These are phyloP conservation scores for Xylaria nigripes DNA, from an alignment of 495 filamentous ascomycete species.

Conservation along the genomic window DNA sequence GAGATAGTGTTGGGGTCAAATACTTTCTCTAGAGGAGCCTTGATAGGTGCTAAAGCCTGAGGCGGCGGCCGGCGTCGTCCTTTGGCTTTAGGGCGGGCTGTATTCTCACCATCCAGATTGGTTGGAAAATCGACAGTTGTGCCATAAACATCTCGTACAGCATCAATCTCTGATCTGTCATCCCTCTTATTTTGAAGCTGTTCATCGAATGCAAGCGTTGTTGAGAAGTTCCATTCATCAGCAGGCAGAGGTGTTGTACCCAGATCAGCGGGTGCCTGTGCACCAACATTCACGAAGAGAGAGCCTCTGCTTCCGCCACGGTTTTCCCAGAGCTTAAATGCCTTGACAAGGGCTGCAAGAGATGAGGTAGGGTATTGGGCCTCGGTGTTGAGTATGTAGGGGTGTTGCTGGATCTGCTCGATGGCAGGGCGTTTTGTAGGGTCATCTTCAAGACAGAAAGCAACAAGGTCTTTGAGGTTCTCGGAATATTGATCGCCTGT, in stretches of 20 bases:
- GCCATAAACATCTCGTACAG: conserved; percentile 46
- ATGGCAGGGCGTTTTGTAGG: conserved; percentile 67
- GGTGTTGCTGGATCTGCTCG: conserved; percentile 55
- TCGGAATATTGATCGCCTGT: conserved; percentile 69
- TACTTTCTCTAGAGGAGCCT: conserved; percentile 45
- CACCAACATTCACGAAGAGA: conserved; percentile 69
- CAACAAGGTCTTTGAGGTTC: conserved; percentile 66
- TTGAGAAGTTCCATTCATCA: conserved; percentile 91
- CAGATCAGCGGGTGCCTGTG: conserved; percentile 46
- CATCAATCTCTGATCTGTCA: conserved; percentile 24
- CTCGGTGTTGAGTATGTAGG: conserved; percentile 53
- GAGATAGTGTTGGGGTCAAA: conserved; percentile 51
- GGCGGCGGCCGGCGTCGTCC: conserved; percentile 43
- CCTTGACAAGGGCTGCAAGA: conserved; percentile 65
- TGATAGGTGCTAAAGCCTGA: conserved; percentile 33
- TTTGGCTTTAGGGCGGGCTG: conserved; percentile 33
- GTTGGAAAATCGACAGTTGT: conserved; percentile 35
- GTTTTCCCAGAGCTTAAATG: conserved; percentile 79
- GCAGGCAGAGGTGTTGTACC: conserved; percentile 33
- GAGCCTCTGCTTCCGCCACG: conserved; percentile 76
- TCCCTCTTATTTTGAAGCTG: conserved; percentile 38
- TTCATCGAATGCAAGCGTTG: conserved; percentile 74
- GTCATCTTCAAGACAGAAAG: conserved; percentile 70
- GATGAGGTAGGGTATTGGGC: conserved; percentile 61
- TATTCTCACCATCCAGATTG: conserved; percentile 35